Percentiles rank a stretch among this genome's conserved stretches.
These are phyloP conservation scores for Plasmodium vinckei DNA, from an alignment of 169 alveolate genomes.

Conservation along the genomic window DNA sequence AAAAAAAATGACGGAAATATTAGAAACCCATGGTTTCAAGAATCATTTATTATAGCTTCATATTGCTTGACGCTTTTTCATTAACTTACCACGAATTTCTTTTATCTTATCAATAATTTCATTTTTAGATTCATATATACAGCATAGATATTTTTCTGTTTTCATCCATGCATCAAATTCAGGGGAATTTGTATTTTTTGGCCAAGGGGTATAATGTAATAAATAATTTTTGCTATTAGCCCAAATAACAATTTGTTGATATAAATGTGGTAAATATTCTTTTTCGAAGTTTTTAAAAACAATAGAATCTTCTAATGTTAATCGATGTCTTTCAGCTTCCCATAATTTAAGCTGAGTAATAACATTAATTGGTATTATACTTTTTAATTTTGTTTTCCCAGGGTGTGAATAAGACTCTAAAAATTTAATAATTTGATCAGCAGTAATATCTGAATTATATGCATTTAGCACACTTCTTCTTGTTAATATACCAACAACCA, in stretches of 20 bases:
- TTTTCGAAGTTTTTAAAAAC: conserved; percentile 85
- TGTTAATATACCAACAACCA: conserved; percentile 90
- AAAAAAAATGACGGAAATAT: too few species aligned
- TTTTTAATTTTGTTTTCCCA: conserved; percentile 75
- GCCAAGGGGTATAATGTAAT: conserved; percentile 86
- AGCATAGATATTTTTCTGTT: conserved; percentile 84
- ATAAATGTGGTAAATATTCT: conserved; percentile 87
- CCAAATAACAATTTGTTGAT: conserved; percentile 87
- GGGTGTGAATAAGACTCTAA: conserved; percentile 87
- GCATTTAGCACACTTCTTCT: conserved; percentile 89
- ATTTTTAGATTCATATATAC: conserved; percentile 86
- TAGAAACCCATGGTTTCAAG: too few species aligned
- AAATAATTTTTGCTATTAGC: conserved; percentile 86
- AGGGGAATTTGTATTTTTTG: conserved; percentile 79
- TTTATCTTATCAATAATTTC: conserved; percentile 86
- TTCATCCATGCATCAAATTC: conserved; percentile 83
- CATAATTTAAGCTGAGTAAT: conserved; percentile 89
- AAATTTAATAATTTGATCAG: conserved; percentile 89
- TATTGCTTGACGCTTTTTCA: conserved; percentile 36
- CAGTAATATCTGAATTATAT: conserved; percentile 89
- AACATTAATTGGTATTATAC: conserved; percentile 88
- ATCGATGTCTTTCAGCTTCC: conserved; percentile 91
- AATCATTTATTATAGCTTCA: too few species aligned
- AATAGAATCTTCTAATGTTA: conserved; percentile 84
- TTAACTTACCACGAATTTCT: conserved; percentile 48